phyloP scores from a whole-genome alignment of 1,284 basidiomycete genomes.

The Puccinia polysora region DNA sequence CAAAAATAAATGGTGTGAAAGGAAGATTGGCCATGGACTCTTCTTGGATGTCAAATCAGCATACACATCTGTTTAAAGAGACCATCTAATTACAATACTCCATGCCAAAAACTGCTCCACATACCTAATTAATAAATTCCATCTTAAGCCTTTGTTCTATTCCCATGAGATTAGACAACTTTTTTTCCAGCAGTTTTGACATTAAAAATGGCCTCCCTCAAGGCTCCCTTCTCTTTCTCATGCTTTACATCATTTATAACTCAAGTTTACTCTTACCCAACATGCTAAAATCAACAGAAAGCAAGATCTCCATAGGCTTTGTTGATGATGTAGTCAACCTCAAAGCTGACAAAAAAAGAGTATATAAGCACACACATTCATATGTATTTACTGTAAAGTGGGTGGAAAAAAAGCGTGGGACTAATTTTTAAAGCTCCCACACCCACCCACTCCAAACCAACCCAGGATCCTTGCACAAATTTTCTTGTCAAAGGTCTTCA shows the following conservation, averaged over 20 bases:
- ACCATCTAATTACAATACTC: background rate
- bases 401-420: too few species aligned
- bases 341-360: too few species aligned
- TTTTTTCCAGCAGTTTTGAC: background rate
- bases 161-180: background rate
- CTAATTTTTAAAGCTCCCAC: too few species aligned
- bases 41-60: slow-evolving; percentile 21
- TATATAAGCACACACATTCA: too few species aligned
- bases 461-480: too few species aligned
- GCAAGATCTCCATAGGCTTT: too few species aligned
- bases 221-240: background rate
- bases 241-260: slow-evolving; percentile 16
- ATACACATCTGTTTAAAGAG: background rate
- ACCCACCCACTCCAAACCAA: too few species aligned
- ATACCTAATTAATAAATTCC: background rate
- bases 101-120: background rate
- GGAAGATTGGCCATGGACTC: background rate
- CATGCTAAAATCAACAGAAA: too few species aligned
- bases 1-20: background rate
- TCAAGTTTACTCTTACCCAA: background rate
- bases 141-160: background rate
- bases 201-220: background rate
- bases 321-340: too few species aligned
- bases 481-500: too few species aligned
- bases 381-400: too few species aligned